Percentiles rank a stretch among this genome's conserved stretches.
Conservation (phyloP, 805 yeast species). For the Hagleromyces aurorensis region DNA sequence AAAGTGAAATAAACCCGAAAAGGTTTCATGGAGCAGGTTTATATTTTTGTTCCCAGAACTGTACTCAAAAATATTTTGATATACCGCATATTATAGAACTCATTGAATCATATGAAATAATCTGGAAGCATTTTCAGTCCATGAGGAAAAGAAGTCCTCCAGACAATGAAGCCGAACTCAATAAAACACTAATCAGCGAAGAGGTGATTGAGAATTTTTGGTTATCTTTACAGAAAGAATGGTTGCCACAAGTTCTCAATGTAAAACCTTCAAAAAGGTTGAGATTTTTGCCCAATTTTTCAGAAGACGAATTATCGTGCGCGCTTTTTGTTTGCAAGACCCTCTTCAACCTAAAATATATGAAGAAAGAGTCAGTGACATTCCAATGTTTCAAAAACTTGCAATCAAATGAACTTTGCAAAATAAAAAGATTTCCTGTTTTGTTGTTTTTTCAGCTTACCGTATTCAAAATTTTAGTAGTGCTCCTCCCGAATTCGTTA, state of each 20-base stretch:
- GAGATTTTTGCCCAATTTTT: conserved; percentile 37
- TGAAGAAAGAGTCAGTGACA: conserved; percentile 11
- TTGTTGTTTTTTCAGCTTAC: conserved; percentile 40
- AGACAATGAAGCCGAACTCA: conserved; percentile 7
- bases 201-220: conserved; percentile 10
- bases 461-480: conserved; percentile 41
- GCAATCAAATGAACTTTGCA: conserved; percentile 46
- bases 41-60: conserved; percentile 47
- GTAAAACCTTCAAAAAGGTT: conserved; percentile 33
- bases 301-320: conserved; percentile 45
- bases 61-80: conserved; percentile 33
- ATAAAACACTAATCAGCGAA: conserved; percentile 6
- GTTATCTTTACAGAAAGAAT: conserved; percentile 24
- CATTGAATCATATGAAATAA: conserved; percentile 30
- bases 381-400: conserved; percentile 32
- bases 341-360: conserved; percentile 28
- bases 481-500: conserved; percentile 32
- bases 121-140: conserved; percentile 16
- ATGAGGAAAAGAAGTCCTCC: conserved; percentile 26
- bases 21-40: conserved; percentile 35
- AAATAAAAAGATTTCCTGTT: conserved; percentile 39
- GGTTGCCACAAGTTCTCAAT: conserved; percentile 32
- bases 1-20: conserved; percentile 9
- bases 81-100: conserved; percentile 34
- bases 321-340: conserved; percentile 40